Base-by-base conservation (phyloP, 1,284 basidiomycete species). In the Earliella scabrosa region DNA sequence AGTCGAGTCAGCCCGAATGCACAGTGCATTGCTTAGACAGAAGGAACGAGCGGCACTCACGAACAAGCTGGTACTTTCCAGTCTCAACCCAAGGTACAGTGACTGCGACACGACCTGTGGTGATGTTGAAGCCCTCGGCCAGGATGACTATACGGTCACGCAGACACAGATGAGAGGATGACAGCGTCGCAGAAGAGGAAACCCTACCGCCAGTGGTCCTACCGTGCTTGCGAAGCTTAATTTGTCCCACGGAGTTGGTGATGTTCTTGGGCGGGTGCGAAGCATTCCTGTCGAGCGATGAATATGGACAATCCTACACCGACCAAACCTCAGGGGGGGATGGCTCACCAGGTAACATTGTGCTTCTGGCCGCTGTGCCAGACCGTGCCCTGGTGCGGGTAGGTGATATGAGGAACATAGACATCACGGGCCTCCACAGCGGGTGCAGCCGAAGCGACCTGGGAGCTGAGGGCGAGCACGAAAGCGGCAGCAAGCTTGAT, bases 291-390 rank as follows among this genome's bases (percentile, higher is more conserved):
- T n/a, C 10, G 13, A 21, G 2, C 4, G 16, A 10, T 26, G 4
- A 16, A 49, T 23, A 27, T 8, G 23, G 23, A 44, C 32, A 27
- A 21, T 36, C 8, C 24, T 23, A 31, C 13, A 27, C 4, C 2
- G 9, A 20, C 18, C n/a, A 36, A 29, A 14, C n/a, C 6, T 29
- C 14, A 13, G 21, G 18, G 2, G 16, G 5, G 18, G 24, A 16
- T 23, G 18, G 24, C 48, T 40, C 35, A 77, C 75, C 82, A 83
- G 38, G 73, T 75, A 56, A 83, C 76, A 43, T 65, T 71, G 59
- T 71, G 72, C 1, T 53, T 67, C 35, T 67, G 16, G 4, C 80
- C 79, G 41, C 67, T 67, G 32, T 58, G 38, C 79, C 81, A 82
- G 41, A 72, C 54, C 13, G 74, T 71, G 29, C 58, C 66, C 16